phyloP scores from a whole-genome alignment of 345 rosid genomes.

The Psidium friedrichsthalianum region DNA sequence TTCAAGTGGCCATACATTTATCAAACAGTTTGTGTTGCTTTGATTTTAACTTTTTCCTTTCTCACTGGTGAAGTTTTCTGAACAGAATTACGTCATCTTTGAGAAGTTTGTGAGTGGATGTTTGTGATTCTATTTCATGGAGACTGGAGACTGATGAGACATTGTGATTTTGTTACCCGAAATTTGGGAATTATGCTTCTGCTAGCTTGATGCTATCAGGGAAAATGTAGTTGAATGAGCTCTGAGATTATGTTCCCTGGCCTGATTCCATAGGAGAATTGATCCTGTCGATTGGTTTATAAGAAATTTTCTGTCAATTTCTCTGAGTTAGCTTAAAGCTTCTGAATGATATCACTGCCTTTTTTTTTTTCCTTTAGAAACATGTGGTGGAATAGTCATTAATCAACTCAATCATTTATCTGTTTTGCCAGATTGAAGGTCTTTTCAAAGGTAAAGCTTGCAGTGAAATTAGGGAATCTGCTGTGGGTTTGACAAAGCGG shows the following conservation, averaged over 20 bases:
- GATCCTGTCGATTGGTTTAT: not conserved
- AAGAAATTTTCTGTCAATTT: not conserved
- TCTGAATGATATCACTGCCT: not conserved
- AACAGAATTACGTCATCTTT: not conserved
- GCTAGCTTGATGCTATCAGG: not conserved
- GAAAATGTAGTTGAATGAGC: not conserved
- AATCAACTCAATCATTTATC: not conserved
- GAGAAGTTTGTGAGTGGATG: not conserved
- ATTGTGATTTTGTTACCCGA: not conserved
- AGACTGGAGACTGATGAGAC: not conserved
- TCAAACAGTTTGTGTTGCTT: not conserved
- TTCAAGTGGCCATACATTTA: not conserved
- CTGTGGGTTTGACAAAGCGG: slow-evolving; percentile 71
- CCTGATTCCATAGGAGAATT: not conserved
- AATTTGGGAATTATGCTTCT: not conserved
- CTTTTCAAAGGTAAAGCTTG: slow-evolving; percentile 86
- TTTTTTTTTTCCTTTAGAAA: not conserved
- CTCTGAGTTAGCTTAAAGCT: not conserved
- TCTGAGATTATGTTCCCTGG: not conserved
- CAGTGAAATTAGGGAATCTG: slow-evolving; percentile 76
- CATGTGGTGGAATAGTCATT: not conserved
- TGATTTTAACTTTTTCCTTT: not conserved
- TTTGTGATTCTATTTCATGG: not conserved
- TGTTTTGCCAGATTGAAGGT: slow-evolving; percentile 50
- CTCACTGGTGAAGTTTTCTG: not conserved